Conservation (phyloP, 1,284 basidiomycete species). For the Takashimella koratensis region DNA sequence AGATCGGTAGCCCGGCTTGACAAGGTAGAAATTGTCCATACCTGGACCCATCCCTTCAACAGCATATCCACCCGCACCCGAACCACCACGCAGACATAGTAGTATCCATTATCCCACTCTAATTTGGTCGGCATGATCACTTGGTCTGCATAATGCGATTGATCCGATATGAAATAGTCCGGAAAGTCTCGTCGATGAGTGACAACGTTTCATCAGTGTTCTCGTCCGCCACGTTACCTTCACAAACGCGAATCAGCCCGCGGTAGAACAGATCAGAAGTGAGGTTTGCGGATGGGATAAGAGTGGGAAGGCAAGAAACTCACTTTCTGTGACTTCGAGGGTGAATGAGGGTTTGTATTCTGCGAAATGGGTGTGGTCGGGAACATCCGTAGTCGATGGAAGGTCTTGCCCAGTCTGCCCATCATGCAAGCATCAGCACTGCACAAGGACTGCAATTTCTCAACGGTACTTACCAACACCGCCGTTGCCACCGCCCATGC, state of each 20-base stretch:
- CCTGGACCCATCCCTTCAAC: too few relatives aligned
- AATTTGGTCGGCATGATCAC: too few relatives aligned
- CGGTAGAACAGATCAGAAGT: too few relatives aligned
- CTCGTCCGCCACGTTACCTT: constrained; percentile 66
- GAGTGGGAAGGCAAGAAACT: too few relatives aligned
- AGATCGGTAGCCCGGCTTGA: too few relatives aligned
- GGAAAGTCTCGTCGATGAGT: constrained; percentile 30
- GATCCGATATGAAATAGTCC: constrained; percentile 24
- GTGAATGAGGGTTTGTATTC: constrained; percentile 73
- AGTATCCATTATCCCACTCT: too few relatives aligned
- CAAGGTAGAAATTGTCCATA: too few relatives aligned
- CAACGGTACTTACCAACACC: constrained; percentile 57
- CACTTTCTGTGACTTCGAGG: constrained; percentile 61
- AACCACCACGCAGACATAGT: too few relatives aligned
- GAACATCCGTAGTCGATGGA: constrained; percentile 61
- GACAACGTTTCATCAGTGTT: constrained; percentile 59
- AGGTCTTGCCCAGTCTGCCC: constrained; percentile 36
- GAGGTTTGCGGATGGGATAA: too few relatives aligned
- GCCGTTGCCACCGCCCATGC: constrained; percentile 80
- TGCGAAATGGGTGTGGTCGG: constrained; percentile 65
- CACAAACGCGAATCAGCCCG: too few relatives aligned
- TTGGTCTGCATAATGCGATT: constrained; percentile 11
- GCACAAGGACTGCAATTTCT: not conserved
- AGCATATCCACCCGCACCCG: too few relatives aligned
- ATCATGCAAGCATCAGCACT: not conserved